Evolutionary conservation across 495 filamentous ascomycete species (phyloP), one percentile per base, ranked within the genome.

Genomic region (Podospora didyma): DNA sequence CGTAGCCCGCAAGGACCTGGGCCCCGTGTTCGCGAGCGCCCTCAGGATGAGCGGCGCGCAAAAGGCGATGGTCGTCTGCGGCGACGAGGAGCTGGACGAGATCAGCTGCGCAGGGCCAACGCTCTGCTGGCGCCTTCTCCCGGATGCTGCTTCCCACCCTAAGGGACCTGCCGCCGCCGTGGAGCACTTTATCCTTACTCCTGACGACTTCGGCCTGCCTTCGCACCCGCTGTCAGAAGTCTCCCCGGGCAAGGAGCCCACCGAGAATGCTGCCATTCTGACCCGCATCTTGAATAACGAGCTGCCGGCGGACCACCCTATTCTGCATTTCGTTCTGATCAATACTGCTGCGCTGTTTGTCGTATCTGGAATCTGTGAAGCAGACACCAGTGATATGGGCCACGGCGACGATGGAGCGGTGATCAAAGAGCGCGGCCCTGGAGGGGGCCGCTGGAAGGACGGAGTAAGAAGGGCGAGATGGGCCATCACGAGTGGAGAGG

Each of bases 1-100:
- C 47, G 92, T 97, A 17, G 91, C 92, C n/a, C 85, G 92, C 54
- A 78, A 84, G 60, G 86, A 87, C 52, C 79, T 99, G 22, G 95
- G 93, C 1, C 85, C 83, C 7, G 85, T 90, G 14, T 99, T 97
- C 68, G 91, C 87, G 2, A 88, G 94, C 55, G 91, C 94, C 9
- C 75, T 99, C 46, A 75, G 77, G 12, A 75, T 96, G 54, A 80
- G 80, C n/a, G 92, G 92, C 31, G 82, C 84, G 4, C 81, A 76
- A 60, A 96, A 96, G 67, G 92, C 88, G 2, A 78, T 99, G 70
- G 86, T 99, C 5, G 89, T 97, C 7, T 97, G 92, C 68, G 94
- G 95, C 28, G 86, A 87, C 57, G 94, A 97, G 72, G 89, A 97
- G 51, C 83, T 99, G 49, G 94, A 99, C 69, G 94, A 99, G 73